A percentile compares a stretch with the other conserved stretches of the same genome.
phyloP scores from a whole-genome alignment of 2,329 filamentous ascomycete species.

The Parascedosporium putredinis region DNA sequence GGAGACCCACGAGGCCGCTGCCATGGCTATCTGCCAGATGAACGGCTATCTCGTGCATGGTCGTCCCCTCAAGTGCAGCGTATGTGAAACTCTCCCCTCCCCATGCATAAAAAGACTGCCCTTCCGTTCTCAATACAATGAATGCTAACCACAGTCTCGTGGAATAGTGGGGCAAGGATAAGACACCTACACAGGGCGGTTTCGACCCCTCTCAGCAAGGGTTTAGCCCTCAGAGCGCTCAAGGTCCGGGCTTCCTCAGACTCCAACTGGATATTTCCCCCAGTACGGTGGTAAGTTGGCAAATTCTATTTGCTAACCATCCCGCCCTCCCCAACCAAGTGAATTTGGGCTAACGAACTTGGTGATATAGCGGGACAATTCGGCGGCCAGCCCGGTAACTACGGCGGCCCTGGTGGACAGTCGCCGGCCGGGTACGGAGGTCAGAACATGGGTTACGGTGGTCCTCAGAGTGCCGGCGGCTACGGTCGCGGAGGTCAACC shows the following conservation, averaged over 20 bases:
- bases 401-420: conserved; percentile 49
- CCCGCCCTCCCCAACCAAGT: conserved; percentile 18
- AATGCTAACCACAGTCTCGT: conserved; percentile 24
- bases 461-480: conserved; percentile 66
- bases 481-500: conserved; percentile 67
- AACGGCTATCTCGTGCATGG: conserved; percentile 98
- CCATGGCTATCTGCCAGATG: conserved; percentile 96
- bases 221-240: conserved; percentile 64
- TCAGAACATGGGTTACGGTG: conserved; percentile 62
- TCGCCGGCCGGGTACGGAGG: conserved; percentile 53
- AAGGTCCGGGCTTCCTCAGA: conserved; percentile 63
- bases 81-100: conserved; percentile 49
- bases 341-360: conserved; percentile 15
- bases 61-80: conserved; percentile 93
- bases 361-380: conserved; percentile 33
- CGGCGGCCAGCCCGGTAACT: conserved; percentile 58
- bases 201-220: conserved; percentile 69
- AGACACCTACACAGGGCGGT: conserved; percentile 67
- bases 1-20: conserved; percentile 95
- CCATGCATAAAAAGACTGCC: conserved; percentile 12
- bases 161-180: conserved; percentile 97
- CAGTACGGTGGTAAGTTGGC: conserved; percentile 70
- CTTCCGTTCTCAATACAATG: no score
- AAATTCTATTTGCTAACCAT: background rate
- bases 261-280: conserved; percentile 76